Evolutionary conservation across 257 asterid genomes (phyloP).

Genomic region (Jaltomata sinuosa): DNA sequence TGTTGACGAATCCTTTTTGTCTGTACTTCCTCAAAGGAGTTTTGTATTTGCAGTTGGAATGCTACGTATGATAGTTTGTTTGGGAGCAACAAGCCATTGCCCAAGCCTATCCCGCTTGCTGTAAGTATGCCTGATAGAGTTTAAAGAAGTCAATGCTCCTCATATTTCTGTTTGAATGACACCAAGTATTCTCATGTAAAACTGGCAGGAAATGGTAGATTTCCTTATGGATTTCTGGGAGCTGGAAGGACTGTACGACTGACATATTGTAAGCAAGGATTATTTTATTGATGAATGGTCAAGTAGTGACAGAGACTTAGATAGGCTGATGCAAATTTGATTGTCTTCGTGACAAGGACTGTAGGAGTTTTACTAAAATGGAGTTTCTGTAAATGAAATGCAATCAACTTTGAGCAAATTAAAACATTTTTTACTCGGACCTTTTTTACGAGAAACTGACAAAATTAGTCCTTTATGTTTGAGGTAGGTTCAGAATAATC

Average conservation of each 20-base stretch:
- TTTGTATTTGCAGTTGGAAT: conserved; percentile 69
- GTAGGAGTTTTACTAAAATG: background rate
- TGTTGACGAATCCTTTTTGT: background rate
- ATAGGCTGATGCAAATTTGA: background rate
- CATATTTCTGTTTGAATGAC: background rate
- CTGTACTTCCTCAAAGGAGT: conserved; percentile 14
- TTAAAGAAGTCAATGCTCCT: background rate
- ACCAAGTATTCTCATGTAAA: background rate
- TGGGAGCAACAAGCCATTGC: conserved; percentile 66
- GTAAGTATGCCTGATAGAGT: conserved; percentile 32
- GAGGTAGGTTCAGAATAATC: too few relatives aligned
- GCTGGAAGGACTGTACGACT: conserved; percentile 25
- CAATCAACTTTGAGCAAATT: background rate
- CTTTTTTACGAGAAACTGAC: too few relatives aligned
- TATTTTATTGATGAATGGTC: background rate
- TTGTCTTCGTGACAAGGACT: background rate
- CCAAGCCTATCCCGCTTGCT: conserved; percentile 52
- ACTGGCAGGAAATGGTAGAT: conserved; percentile 35
- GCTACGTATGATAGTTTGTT: conserved; percentile 79
- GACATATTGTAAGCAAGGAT: background rate
- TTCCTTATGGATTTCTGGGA: conserved; percentile 33
- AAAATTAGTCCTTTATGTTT: too few relatives aligned
- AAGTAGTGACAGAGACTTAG: background rate
- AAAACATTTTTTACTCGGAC: background rate
- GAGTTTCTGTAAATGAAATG: background rate